Percentiles rank a stretch among this genome's conserved stretches.
These are phyloP conservation scores for Tolypocladium cylindrosporum DNA, from an alignment of 2,329 filamentous ascomycete species.

Conservation along the genomic window DNA sequence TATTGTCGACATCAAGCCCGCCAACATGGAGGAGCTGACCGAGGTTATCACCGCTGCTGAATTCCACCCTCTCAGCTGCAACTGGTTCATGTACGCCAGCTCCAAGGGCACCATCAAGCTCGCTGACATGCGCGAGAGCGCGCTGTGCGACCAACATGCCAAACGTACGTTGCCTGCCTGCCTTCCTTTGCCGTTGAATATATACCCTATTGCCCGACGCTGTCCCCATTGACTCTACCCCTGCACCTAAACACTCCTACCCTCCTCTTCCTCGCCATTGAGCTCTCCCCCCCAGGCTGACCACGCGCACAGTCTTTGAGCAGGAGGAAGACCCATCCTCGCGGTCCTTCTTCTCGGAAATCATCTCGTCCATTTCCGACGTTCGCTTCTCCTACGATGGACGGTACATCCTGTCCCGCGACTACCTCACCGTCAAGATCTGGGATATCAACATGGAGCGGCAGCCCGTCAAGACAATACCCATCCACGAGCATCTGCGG, in stretches of 20 bases:
- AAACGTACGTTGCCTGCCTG: slow-evolving; percentile 53
- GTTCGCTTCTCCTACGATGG: slow-evolving; percentile 96
- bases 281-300: neutral
- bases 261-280: neutral
- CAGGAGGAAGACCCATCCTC: slow-evolving; percentile 96
- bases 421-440: slow-evolving; percentile 98
- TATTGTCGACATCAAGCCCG: slow-evolving; percentile 98
- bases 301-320: slow-evolving; percentile 67
- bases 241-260: too few relatives aligned
- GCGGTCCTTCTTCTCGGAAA: slow-evolving; percentile 98
- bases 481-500: slow-evolving; percentile 93
- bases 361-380: slow-evolving; percentile 98
- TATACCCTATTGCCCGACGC: neutral
- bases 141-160: slow-evolving; percentile 87
- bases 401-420: slow-evolving; percentile 91
- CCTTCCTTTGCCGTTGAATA: slow-evolving; percentile 1
- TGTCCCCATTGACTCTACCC: neutral
- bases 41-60: slow-evolving; percentile 98
- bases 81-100: slow-evolving; percentile 99
- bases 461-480: slow-evolving; percentile 95
- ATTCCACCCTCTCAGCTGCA: slow-evolving; percentile 94
- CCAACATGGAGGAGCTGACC: slow-evolving; percentile 98
- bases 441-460: slow-evolving; percentile 99
- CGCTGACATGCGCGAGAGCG: slow-evolving; percentile 95
- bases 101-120: slow-evolving; percentile 98